These are phyloP conservation scores for Glycyrrhiza uralensis DNA, from an alignment of 306 rosid species.

Conservation along the genomic window DNA sequence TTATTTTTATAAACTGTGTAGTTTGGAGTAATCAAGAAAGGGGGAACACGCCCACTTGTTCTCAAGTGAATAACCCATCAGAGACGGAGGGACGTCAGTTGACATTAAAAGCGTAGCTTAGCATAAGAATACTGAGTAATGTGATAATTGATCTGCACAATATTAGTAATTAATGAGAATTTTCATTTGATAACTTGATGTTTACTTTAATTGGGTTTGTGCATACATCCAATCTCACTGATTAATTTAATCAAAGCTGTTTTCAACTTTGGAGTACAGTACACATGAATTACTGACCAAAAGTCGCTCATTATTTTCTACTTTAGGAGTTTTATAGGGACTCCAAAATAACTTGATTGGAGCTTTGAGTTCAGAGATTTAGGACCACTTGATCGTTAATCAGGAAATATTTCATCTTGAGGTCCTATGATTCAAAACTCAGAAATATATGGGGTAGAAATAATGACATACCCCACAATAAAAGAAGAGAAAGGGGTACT, in stretches of 20 bases:
- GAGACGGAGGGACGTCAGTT: too few relatives aligned
- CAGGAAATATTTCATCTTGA: neutral
- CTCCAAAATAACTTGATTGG: neutral
- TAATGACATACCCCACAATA: neutral
- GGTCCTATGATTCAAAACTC: neutral
- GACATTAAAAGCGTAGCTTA: too few relatives aligned
- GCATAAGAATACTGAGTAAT: neutral
- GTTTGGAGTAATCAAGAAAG: too few relatives aligned
- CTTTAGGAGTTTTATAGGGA: neutral
- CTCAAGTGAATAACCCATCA: neutral
- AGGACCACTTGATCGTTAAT: neutral
- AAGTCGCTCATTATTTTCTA: neutral
- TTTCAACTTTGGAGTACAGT: too few relatives aligned
- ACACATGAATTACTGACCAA: neutral
- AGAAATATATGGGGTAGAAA: neutral
- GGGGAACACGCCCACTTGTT: neutral
- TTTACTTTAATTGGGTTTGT: neutral
- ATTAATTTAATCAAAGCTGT: neutral
- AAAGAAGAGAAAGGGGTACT: too few relatives aligned
- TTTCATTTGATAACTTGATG: neutral
- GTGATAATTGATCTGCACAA: neutral
- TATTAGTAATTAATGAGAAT: neutral
- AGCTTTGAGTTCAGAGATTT: neutral
- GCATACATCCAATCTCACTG: neutral
- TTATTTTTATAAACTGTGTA: too few relatives aligned